Evolutionary conservation across 768 basidiomycete genomes (phyloP).

Genomic region (Podaxis sp.): DNA sequence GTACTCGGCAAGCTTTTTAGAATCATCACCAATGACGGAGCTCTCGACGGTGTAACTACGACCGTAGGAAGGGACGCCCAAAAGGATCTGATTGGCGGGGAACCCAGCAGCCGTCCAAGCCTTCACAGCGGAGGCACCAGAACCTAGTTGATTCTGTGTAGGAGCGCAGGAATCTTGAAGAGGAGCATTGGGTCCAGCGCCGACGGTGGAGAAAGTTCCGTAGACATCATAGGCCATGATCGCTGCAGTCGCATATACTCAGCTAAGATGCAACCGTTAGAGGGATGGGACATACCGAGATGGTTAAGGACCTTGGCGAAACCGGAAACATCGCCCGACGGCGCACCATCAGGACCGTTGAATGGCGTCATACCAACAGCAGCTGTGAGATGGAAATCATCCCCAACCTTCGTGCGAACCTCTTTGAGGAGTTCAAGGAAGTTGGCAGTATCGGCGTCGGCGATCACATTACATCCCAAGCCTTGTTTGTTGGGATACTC

Average conservation of each 20-base stretch:
- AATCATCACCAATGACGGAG: conserved; percentile 31
- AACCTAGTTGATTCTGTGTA: conserved; percentile 56
- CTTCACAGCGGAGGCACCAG: conserved; percentile 65
- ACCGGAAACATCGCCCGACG: conserved; percentile 64
- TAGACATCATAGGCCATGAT: conserved; percentile 65
- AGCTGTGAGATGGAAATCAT: conserved; percentile 55
- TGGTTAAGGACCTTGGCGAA: conserved; percentile 66
- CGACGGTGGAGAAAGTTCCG: conserved; percentile 44
- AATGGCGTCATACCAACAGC: conserved; percentile 43
- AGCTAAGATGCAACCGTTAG: background rate
- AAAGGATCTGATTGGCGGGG: conserved; percentile 62
- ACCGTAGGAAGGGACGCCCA: conserved; percentile 81
- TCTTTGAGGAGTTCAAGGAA: conserved; percentile 76
- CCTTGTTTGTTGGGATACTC: conserved; percentile 78
- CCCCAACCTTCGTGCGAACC: conserved; percentile 54
- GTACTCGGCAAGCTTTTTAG: conserved; percentile 19
- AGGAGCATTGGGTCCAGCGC: conserved; percentile 80
- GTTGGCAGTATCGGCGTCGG: conserved; percentile 65
- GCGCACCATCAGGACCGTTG: conserved; percentile 49
- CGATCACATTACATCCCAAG: conserved; percentile 66
- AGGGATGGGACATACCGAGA: conserved; percentile 31
- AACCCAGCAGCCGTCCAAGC: conserved; percentile 75
- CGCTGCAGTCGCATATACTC: conserved; percentile 25
- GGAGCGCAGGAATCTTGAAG: conserved; percentile 68
- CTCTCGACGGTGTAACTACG: conserved; percentile 59